Evolutionary conservation across 1,284 basidiomycete species (phyloP).

Genomic region (Leccinum subrobustum): DNA sequence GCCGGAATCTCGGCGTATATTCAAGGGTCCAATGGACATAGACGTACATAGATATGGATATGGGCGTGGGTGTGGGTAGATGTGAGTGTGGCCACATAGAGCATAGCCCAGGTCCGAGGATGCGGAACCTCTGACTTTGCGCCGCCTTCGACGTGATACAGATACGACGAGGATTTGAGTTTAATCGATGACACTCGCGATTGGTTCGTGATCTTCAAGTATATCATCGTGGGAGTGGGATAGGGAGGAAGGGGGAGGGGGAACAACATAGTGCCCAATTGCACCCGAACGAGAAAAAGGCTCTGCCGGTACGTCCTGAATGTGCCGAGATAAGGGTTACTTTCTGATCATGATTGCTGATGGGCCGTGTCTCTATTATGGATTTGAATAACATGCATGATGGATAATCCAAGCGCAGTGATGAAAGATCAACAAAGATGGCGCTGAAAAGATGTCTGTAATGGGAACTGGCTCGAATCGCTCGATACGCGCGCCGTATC

Average conservation of each 20-base stretch:
- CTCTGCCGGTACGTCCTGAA: not conserved
- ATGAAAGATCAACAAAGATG: not conserved
- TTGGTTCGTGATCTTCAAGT: conserved; percentile 9
- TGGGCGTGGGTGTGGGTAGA: not conserved
- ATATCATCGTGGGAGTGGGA: conserved; percentile 17
- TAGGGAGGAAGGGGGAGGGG: not conserved
- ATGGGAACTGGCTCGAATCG: not conserved
- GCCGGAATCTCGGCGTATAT: not conserved
- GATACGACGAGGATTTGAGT: conserved; percentile 5
- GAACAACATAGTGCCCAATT: conserved; percentile 13
- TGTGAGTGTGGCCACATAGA: not conserved
- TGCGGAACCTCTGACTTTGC: conserved; percentile 4
- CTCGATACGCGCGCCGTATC: not conserved
- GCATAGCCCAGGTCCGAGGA: conserved; percentile 1
- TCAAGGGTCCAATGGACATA: not conserved
- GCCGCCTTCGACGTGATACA: conserved; percentile 7
- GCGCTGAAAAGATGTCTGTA: not conserved
- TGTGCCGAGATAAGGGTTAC: conserved; percentile 17
- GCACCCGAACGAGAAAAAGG: conserved; percentile 9
- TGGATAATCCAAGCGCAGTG: not conserved
- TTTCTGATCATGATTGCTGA: conserved; percentile 5
- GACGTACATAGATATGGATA: not conserved
- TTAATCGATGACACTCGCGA: conserved; percentile 18
- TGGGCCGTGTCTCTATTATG: not conserved
- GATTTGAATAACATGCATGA: not conserved